Evolutionary conservation across 2,329 filamentous ascomycete genomes (phyloP).

Genomic region (Bipolaris sorokiniana): DNA sequence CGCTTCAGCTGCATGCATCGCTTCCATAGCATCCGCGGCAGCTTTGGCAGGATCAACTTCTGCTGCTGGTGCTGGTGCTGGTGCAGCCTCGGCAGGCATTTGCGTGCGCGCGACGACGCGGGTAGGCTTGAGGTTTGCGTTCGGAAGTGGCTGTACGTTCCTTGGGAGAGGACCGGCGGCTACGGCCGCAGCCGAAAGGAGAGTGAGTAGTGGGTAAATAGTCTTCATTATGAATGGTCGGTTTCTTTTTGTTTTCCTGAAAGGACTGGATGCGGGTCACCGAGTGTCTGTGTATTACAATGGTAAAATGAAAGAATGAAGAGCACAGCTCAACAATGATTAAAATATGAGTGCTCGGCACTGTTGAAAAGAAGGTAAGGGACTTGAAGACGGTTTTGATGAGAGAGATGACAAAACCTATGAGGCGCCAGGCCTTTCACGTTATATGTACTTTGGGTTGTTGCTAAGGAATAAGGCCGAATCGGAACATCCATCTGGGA

Average conservation of each 20-base stretch:
- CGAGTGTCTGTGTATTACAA: slow-evolving; percentile 8
- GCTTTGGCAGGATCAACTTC: slow-evolving; percentile 15
- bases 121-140: slow-evolving; percentile 15
- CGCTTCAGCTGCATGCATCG: slow-evolving; percentile 18
- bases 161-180: slow-evolving; percentile 29
- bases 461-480: slow-evolving; percentile 7
- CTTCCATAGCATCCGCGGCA: slow-evolving; percentile 15
- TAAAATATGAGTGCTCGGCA: slow-evolving; percentile 33
- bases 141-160: slow-evolving; percentile 3
- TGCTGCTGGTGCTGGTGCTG: slow-evolving; percentile 18
- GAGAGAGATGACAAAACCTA: slow-evolving; percentile 7
- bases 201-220: slow-evolving; percentile 30
- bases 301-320: slow-evolving; percentile 22
- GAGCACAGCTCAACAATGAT: slow-evolving; percentile 32
- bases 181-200: slow-evolving; percentile 28
- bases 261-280: slow-evolving; percentile 4
- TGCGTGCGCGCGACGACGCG: slow-evolving; percentile 22
- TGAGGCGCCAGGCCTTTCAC: background rate
- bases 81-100: slow-evolving; percentile 9
- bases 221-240: slow-evolving; percentile 31
- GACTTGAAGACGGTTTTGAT: slow-evolving; percentile 14
- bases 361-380: slow-evolving; percentile 23
- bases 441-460: slow-evolving; percentile 21
- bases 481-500: slow-evolving; percentile 13
- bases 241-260: background rate